Evolutionary conservation across 2,329 filamentous ascomycete species (phyloP).

Genomic region (Neonectria coccinea): DNA sequence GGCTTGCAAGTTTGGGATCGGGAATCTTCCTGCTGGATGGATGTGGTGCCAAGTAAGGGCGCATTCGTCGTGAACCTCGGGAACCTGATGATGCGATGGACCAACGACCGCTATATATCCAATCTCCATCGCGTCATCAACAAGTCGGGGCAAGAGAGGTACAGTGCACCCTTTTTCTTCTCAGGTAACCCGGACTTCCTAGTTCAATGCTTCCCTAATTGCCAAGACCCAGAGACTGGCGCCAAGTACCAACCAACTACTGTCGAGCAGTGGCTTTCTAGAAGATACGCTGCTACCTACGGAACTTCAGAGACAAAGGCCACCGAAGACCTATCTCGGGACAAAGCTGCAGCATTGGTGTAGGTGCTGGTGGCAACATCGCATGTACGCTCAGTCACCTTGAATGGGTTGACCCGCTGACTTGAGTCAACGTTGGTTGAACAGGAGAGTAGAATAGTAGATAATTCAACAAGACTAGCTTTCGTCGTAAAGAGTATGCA

Average conservation of each 20-base stretch:
- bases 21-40: constrained; percentile 8
- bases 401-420: too few relatives aligned
- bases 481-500: too few relatives aligned
- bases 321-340: constrained; percentile 3
- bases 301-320: constrained; percentile 17
- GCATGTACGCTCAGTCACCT: too few relatives aligned
- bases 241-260: constrained; percentile 49
- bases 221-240: constrained; percentile 32
- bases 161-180: constrained; percentile 67
- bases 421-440: too few relatives aligned
- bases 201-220: constrained; percentile 48
- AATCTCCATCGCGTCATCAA: constrained; percentile 69
- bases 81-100: constrained; percentile 64
- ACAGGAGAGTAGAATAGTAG: too few relatives aligned
- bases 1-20: constrained; percentile 33
- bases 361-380: neutral
- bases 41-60: constrained; percentile 55
- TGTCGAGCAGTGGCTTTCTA: constrained; percentile 49
- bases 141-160: constrained; percentile 60
- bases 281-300: constrained; percentile 50
- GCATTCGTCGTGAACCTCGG: constrained; percentile 65
- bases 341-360: neutral
- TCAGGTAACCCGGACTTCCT: constrained; percentile 62
- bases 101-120: constrained; percentile 63
- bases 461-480: too few relatives aligned